A percentile compares a stretch with the other conserved stretches of the same genome.
Evolutionary conservation across 306 rosid genomes (phyloP).

Genomic region (Rubus idaeus): DNA sequence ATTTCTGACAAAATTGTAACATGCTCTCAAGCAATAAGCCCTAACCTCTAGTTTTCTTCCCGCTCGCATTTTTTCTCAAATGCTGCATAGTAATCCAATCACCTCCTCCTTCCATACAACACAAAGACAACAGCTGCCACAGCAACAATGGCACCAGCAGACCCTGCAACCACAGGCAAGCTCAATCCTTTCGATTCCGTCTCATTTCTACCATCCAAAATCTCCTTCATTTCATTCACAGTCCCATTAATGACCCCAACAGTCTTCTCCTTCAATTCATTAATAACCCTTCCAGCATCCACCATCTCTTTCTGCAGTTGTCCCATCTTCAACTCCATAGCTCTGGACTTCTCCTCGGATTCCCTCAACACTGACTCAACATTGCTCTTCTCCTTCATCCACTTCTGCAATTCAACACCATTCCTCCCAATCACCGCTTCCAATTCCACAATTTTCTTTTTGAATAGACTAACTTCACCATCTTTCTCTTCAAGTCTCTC

Average conservation of each 20-base stretch:
- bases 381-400: conserved; percentile 41
- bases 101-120: conserved; percentile 55
- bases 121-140: conserved; percentile 35
- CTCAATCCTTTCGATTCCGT: conserved; percentile 42
- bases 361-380: conserved; percentile 45
- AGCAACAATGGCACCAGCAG: conserved; percentile 59
- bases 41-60: conserved; percentile 53
- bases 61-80: conserved; percentile 11
- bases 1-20: conserved; percentile 68
- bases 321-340: conserved; percentile 42
- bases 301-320: conserved; percentile 51
- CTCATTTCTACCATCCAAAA: conserved; percentile 35
- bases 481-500: conserved; percentile 67
- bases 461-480: conserved; percentile 42
- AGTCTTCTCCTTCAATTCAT: conserved; percentile 54
- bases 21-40: conserved; percentile 30
- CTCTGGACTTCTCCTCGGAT: conserved; percentile 45
- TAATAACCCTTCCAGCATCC: conserved; percentile 51
- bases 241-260: conserved; percentile 40
- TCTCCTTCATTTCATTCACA: conserved; percentile 39
- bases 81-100: conserved; percentile 19
- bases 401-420: conserved; percentile 40
- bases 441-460: conserved; percentile 44
- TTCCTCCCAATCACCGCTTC: conserved; percentile 34
- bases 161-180: conserved; percentile 74